phyloP scores from a whole-genome alignment of 78 protist genomes.

The Cavenderia fasciculata region DNA sequence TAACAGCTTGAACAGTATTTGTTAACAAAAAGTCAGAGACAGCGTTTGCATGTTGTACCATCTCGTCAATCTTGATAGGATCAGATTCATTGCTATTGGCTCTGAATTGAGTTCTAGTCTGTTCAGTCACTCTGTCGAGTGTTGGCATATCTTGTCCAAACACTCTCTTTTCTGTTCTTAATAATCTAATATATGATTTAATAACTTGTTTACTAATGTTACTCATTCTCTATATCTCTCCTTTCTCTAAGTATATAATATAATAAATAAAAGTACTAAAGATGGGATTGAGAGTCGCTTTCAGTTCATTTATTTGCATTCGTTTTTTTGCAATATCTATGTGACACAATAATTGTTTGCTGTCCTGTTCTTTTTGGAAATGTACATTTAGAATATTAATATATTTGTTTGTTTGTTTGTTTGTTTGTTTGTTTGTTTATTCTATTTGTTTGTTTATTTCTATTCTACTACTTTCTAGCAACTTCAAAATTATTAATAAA shows the following conservation, averaged over 20 bases:
- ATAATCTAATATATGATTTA: constrained; percentile 22
- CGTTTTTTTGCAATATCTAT: too few species aligned
- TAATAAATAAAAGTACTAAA: too few species aligned
- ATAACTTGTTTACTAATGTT: constrained; percentile 24
- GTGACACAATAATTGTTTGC: too few species aligned
- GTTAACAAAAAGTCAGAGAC: constrained; percentile 54
- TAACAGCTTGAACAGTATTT: constrained; percentile 52
- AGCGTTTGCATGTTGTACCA: constrained; percentile 64
- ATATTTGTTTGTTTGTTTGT: too few species aligned
- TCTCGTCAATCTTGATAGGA: constrained; percentile 19
- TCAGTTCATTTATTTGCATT: too few species aligned
- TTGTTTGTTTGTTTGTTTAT: too few species aligned
- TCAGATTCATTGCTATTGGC: constrained; percentile 17
- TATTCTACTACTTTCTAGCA: constrained; percentile 87
- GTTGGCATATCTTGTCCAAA: constrained; percentile 12
- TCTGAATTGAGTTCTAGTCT: constrained; percentile 43
- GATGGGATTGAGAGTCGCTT: too few species aligned
- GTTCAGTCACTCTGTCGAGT: background rate
- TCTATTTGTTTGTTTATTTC: too few species aligned
- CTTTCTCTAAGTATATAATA: too few species aligned
- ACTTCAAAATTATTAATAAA: constrained; percentile 89
- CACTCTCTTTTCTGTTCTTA: constrained; percentile 44
- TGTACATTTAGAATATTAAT: too few species aligned
- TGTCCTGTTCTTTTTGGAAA: too few species aligned
- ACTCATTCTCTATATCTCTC: constrained; percentile 15